Base-by-base conservation (phyloP, 495 filamentous ascomycete genomes). In the Hyaloscypha finlandica region DNA sequence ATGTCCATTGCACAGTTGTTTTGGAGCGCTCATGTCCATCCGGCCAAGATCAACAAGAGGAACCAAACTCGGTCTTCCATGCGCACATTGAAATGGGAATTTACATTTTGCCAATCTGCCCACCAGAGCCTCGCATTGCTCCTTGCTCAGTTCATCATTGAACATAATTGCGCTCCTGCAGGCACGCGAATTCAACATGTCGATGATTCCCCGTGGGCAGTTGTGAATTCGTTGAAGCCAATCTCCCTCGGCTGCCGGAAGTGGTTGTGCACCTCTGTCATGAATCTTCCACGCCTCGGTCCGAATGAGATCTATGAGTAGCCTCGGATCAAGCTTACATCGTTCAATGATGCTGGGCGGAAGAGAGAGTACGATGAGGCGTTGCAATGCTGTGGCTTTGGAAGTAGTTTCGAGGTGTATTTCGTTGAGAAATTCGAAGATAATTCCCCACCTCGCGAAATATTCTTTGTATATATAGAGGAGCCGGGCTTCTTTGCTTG, bases 101-200 rank as follows among this genome's bases (percentile, higher is more conserved):
- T 81, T 86, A 68, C 91, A 96, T 3, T 71, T 71, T 9, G 87
- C 83, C 37, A 99, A 79, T 51, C 81, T 82, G 14, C 68, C 51
- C 11, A 97, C 77, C 20, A 99, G 75, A 16, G 73, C 75, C 55
- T 80, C 71, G 73, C 93, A 97, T 72, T 97, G 86, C 8, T 83
- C 81, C 1, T 79, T 63, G 1, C 80, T 83, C 54, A 98, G 74
- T 11, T 75, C 76, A 71, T 99, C 95, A 70, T 97, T 97, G 79
- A 99, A 99, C 95, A 99, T 99, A 76, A 98, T 91, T 8, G 95
- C 92, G 51, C 86, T 93, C 42, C 95, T 82, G 76, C 95, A 99
- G 9, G 95, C 91, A 48, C 93, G 86, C 6, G 92, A 96, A 70
- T 97, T 94, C 30, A 98, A 80, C 78, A 97, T 79, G 60, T 97